Evolutionary conservation across 2,329 filamentous ascomycete species (phyloP), one percentile per base, ranked within the genome.

Genomic region (Neopestalotiopsis sp.): DNA sequence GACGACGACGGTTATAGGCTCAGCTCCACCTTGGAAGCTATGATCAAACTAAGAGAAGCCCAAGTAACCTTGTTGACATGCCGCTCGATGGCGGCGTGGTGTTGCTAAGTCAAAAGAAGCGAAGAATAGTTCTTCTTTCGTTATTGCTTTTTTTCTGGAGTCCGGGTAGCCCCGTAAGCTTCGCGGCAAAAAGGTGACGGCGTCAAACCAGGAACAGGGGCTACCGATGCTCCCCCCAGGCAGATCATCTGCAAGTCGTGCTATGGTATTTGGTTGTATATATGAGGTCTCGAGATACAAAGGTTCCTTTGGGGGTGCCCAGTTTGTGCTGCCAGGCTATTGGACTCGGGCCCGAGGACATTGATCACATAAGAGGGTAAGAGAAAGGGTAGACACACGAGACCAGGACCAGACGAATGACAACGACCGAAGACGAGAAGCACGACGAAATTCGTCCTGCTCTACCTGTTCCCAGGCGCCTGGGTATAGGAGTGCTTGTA

Each of bases 91-190:
- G 66, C 65, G 65, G 67, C 65, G 67, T 69, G 60, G 49, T 57
- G 67, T 52, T 45, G 62, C 49, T 49, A 62, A 57, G 38, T 67
- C 64, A 60, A 63, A 69, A 70, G 69, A 24, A 30, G 28, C 38
- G 65, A 69, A 60, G 65, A 61, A 68, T 32, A 57, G 49, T 56
- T 69, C 66, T 67, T 65, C 34, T 38, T 28, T 38, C 63, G 68
- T 71, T 71, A 61, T 67, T 68, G 70, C 57, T 67, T 66, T 59
- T 68, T 67, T 65, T 49, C 68, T 57, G 67, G 60, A 45, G 66
- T 38, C 45, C 69, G 69, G 70, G 67, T 70, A 71, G 65, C 67
- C 65, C 65, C 57, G 72, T 65, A 67, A 63, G 45, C 58, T 64
- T 66, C 62, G 65, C 42, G 61, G 69, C 63, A 68, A 66, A 58